Percentiles rank a stretch among this genome's conserved stretches.
These are phyloP conservation scores for Fraxinus anomala DNA, from an alignment of 257 asterid species.

Conservation along the genomic window DNA sequence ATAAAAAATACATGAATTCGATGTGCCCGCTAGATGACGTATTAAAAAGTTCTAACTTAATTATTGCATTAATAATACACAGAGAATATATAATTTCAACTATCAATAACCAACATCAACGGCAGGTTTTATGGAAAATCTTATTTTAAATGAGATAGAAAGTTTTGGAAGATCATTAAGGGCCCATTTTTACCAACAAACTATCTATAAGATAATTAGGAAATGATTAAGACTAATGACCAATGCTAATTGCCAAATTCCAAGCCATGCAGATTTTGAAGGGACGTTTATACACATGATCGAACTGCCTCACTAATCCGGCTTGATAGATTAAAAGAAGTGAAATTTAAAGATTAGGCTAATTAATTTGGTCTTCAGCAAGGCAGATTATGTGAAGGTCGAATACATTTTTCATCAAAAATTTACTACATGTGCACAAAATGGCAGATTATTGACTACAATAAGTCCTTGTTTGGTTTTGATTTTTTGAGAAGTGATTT, in stretches of 20 bases:
- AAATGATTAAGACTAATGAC: background rate
- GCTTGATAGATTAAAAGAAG: background rate
- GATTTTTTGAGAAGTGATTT: too few relatives aligned
- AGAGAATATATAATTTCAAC: conserved; percentile 31
- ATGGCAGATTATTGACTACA: too few relatives aligned
- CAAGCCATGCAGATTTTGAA: conserved; percentile 25
- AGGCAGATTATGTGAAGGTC: too few relatives aligned
- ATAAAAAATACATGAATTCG: too few relatives aligned
- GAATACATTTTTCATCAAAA: too few relatives aligned
- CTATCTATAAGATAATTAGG: background rate
- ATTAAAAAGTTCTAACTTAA: background rate
- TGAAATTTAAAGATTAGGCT: too few relatives aligned
- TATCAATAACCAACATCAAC: conserved; percentile 66
- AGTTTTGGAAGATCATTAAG: conserved; percentile 32
- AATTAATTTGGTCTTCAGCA: too few relatives aligned
- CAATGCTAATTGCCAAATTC: conserved; percentile 15
- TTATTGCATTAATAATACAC: background rate
- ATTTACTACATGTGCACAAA: too few relatives aligned
- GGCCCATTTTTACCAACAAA: conserved; percentile 54
- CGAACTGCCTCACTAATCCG: background rate
- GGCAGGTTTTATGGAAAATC: conserved; percentile 40
- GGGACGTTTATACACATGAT: background rate
- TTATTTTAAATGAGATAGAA: conserved; percentile 23
- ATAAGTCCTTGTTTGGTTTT: too few relatives aligned
- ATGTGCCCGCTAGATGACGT: too few relatives aligned